phyloP scores from a whole-genome alignment of 495 filamentous ascomycete genomes.

The Filosporella fistucella region DNA sequence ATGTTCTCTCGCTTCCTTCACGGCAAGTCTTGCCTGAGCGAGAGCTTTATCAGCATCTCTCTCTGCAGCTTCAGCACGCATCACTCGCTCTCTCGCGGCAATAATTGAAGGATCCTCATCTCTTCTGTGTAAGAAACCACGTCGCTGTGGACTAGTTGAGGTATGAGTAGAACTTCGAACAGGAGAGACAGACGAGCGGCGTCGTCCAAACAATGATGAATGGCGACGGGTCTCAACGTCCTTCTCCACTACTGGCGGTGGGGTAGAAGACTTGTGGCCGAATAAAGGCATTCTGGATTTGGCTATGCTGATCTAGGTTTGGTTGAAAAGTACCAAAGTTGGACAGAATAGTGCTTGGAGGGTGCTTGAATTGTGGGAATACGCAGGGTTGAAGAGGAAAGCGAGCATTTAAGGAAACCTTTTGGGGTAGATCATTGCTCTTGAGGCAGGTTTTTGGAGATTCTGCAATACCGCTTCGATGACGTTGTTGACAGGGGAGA shows the following conservation, averaged over 20 bases:
- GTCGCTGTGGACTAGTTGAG: constrained; percentile 18
- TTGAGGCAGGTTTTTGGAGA: too few species aligned
- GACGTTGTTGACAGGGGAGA: too few species aligned
- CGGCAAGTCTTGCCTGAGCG: constrained; percentile 46
- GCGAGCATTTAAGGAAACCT: background rate
- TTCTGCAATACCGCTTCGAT: too few species aligned
- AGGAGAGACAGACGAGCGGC: constrained; percentile 35
- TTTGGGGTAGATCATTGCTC: too few species aligned
- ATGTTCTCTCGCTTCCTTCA: constrained; percentile 57
- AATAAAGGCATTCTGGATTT: constrained; percentile 42
- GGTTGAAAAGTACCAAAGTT: too few species aligned
- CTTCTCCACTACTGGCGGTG: constrained; percentile 23
- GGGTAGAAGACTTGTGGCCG: constrained; percentile 28
- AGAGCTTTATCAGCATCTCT: constrained; percentile 58
- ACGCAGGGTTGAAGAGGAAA: background rate
- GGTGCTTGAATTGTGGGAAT: background rate
- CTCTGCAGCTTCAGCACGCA: constrained; percentile 55
- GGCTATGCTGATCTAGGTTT: background rate
- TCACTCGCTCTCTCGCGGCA: constrained; percentile 51
- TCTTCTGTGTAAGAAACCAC: constrained; percentile 23
- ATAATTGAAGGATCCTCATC: constrained; percentile 55
- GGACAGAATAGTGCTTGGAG: background rate
- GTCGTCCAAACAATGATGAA: constrained; percentile 38
- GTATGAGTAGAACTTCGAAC: constrained; percentile 23
- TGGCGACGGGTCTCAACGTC: constrained; percentile 28